These are phyloP conservation scores for Fraxinus latifolia DNA, from an alignment of 305 asterid genomes.

Conservation along the genomic window DNA sequence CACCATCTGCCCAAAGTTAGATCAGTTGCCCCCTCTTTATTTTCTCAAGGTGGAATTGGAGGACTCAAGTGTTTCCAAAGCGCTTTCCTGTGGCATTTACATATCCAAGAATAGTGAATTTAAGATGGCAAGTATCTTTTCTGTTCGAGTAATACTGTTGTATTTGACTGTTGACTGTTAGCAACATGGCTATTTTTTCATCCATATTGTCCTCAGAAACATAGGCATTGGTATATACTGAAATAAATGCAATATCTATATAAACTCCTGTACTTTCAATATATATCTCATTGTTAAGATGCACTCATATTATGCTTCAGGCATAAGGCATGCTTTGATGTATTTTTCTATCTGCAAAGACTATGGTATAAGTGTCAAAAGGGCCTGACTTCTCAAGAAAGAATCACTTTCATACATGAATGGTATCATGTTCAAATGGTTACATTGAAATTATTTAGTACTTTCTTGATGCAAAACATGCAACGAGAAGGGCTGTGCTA, in stretches of 20 bases:
- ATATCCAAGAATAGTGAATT: conserved; percentile 30
- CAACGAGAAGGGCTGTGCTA: neutral
- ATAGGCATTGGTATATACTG: neutral
- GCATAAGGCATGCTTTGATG: conserved; percentile 9
- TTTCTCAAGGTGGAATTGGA: conserved; percentile 62
- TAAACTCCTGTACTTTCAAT: conserved; percentile 5
- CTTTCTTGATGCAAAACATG: neutral
- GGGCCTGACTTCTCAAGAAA: neutral
- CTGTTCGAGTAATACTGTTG: conserved; percentile 9
- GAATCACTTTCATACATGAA: neutral
- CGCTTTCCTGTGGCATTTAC: conserved; percentile 47
- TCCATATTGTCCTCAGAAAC: neutral
- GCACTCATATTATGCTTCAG: conserved; percentile 4
- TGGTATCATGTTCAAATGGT: neutral
- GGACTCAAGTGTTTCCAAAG: conserved; percentile 41
- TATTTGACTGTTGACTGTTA: conserved; percentile 13
- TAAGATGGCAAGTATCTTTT: conserved; percentile 30
- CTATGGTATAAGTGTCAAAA: conserved; percentile 4
- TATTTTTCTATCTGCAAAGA: conserved; percentile 7
- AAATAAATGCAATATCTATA: neutral
- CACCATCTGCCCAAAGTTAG: conserved; percentile 35
- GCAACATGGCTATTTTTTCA: conserved; percentile 6
- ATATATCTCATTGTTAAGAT: neutral
- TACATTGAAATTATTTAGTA: neutral
- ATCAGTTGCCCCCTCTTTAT: conserved; percentile 42